Base-by-base conservation (phyloP, 768 basidiomycete genomes). In the Cyathus striatus region DNA sequence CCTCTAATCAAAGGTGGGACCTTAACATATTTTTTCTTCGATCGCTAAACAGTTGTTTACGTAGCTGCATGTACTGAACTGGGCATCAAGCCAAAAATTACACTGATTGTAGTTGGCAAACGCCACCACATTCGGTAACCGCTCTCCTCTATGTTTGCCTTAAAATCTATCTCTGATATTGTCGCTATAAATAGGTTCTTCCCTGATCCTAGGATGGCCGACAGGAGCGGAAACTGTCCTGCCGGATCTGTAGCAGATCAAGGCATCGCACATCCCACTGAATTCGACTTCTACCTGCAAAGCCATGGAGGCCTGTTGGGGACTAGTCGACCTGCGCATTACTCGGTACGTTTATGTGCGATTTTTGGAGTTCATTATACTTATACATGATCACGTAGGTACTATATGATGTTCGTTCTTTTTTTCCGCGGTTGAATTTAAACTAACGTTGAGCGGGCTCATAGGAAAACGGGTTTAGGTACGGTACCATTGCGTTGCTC, bases 191-290 rank as follows among this genome's bases (percentile, higher is more conserved):
- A 13, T 40, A 72, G 68, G n/a, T 68, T 72, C 43, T 64, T 53
- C 34, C 51, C 58, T 14, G 48, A 39, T 6, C 39, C 43, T 1
- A 44, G 51, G 5, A 75, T 83, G 6, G 76, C 66, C 0, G 88
- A 90, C 49, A 71, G 66, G 41, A 83, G 78, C 43, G 83, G 81
- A 2, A 91, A 91, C 52, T 82, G 79, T 50, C 76, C 73, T 1
- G 86, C 89, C 0, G 89, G 89, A 6, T 86, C 86, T 0, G 84
- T 91, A 12, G 74, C 89, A 18, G 89, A 91, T 52, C 67, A 67
- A 2, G 81, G 78, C 3, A 78, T 89, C 33, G 73, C 75, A 0
- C 82, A 86, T 51, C 85, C 86, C 0, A 73, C 75, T 1, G 84
- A 87, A 42, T 81, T 82, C 26, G 89, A 91, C 49, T 91, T 79